These are phyloP conservation scores for Xylaria arbuscula DNA, from an alignment of 2,329 filamentous ascomycete genomes.

Conservation along the genomic window DNA sequence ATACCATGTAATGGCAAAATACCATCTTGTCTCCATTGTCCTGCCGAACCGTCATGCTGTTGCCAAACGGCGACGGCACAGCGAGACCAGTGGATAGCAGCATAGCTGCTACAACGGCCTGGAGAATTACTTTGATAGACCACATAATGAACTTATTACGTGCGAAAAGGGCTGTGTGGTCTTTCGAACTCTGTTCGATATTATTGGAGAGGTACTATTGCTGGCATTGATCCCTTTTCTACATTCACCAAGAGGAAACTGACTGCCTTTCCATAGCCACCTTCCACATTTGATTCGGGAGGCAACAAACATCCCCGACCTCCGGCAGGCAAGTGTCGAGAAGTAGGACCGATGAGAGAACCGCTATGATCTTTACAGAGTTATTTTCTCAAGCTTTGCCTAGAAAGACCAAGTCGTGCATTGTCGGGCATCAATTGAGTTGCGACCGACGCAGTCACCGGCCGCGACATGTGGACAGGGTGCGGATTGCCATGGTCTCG, in stretches of 20 bases:
- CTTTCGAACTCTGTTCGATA: not conserved
- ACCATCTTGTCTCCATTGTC: conserved; percentile 25
- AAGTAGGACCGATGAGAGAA: not conserved
- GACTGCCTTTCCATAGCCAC: not conserved
- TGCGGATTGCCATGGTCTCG: not conserved
- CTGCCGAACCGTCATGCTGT: conserved; percentile 16
- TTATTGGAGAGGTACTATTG: not conserved
- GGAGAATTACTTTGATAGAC: conserved; percentile 23
- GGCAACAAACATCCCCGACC: not conserved
- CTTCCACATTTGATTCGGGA: not conserved
- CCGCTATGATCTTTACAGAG: not conserved
- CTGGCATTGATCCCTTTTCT: not conserved
- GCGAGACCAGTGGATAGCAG: conserved; percentile 19
- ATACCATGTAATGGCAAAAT: conserved; percentile 34
- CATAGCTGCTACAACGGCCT: conserved; percentile 16
- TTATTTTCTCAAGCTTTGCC: not conserved
- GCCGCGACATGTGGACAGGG: not conserved
- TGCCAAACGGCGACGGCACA: conserved; percentile 14
- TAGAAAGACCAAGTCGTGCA: not conserved
- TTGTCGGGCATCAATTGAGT: not conserved
- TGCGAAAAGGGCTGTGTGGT: not conserved
- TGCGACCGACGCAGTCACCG: not conserved
- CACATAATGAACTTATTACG: conserved; percentile 14
- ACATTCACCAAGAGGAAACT: not conserved
- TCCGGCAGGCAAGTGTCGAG: not conserved